Base-by-base conservation (phyloP, 768 basidiomycete species). In the Neoboletus brunneissimus region DNA sequence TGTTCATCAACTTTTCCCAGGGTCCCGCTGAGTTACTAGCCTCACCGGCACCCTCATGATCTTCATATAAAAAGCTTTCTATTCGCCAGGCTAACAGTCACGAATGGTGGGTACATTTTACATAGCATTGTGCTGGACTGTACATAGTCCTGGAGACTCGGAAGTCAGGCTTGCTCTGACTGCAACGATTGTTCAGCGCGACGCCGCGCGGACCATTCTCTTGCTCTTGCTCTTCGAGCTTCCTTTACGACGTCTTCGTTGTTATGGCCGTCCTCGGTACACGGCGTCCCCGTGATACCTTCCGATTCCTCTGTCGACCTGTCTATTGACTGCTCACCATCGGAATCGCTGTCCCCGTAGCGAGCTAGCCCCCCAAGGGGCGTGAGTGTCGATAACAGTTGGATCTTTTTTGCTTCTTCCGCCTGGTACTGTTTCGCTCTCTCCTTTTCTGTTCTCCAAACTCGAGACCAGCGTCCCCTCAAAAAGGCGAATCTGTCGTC, bases 401-500 rank as follows among this genome's bases (percentile, higher is more conserved):
- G 34, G n/a, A 51, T 18, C 62, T 68, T 53, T 60, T 58, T 44
- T 55, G 64, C 48, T 64, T 74, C 58, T 60, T 72, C 56, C 51
- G 37, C 60, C 15, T 43, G 54, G 29, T 54, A 51, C 48, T 64
- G 59, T 68, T 74, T 76, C 6, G 72, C 77, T 48, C 76, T 79
- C 23, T 71, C 78, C 63, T 87, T 87, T 25, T 79, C 71, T 1
- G 72, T 64, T 31, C 72, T 72, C 93, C 93, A 96, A 5, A 79
- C 75, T 3, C 72, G 72, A 53, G 78, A 77, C 86, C 89, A 94
- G 23, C 89, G 75, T 2, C 93, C 93, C 34, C 85, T 80, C 44
- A 96, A 70, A 69, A 95, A 95, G 1, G 86, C 83, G 65, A 97
- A 95, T 7, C 89, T 80, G 44, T 76, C 74, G 67, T 96, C 92